Evolutionary conservation across 2,329 filamentous ascomycete species (phyloP), one percentile per base, ranked within the genome.

Genomic region (Capronia americana): DNA sequence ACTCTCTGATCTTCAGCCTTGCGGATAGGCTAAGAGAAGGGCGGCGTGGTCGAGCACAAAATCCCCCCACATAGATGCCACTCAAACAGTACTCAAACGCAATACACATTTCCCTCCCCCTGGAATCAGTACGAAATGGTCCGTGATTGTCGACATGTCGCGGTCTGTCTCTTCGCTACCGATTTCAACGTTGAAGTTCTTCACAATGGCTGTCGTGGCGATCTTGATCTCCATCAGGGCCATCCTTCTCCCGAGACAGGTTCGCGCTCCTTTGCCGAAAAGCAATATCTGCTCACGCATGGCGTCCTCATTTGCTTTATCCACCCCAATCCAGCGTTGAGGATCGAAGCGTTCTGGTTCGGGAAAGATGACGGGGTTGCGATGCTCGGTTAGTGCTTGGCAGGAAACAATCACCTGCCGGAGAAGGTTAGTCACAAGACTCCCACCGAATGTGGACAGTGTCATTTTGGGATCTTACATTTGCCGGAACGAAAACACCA

Each of bases 371-470:
- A 76, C 74, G 0, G 78, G 74, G 59, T 85, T 82, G 11, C 79
- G 79, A 69, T 85, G 84, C 2, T 84, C 78, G 2, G 83, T 82
- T 67, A 83, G 85, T 7, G 83, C 80, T 61, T 82, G 79, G 5
- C 79, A 78, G 61, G 78, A 81, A 26, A 83, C 79, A 17, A 79
- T 4, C 74, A 77, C 57, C 79, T 79, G 4, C n/a, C n/a, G n/a
- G n/a, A n/a, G n/a, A n/a, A n/a, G n/a, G n/a, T n/a, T n/a, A n/a
- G n/a, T n/a, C n/a, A n/a, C n/a, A n/a, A n/a, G n/a, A n/a, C n/a
- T n/a, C n/a, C n/a, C n/a, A n/a, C n/a, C n/a, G n/a, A n/a, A n/a
- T n/a, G n/a, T n/a, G n/a, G n/a, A n/a, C n/a, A n/a, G 60, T 32
- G 17, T 64, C 14, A 44, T 11, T 55, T n/a, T n/a, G n/a, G n/a